These are phyloP conservation scores for Linnemannia elongata DNA, from an alignment of 192 early-diverging fungal species.

Conservation along the genomic window DNA sequence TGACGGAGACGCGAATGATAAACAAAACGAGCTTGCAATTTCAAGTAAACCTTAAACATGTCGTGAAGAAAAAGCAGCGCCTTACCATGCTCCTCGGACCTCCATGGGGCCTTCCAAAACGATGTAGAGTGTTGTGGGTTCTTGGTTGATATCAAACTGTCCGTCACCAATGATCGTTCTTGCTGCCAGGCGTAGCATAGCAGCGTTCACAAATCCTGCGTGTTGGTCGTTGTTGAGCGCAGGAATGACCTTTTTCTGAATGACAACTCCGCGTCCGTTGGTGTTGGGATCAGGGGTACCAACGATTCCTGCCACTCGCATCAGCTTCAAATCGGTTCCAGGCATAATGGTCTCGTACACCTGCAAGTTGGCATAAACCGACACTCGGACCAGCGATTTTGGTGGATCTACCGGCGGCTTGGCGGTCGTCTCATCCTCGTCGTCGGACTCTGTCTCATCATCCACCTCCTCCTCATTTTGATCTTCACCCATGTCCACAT, in stretches of 20 bases:
- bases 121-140: constrained; percentile 38
- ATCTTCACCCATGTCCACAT: constrained; percentile 33
- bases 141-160: constrained; percentile 60
- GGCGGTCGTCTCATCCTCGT: constrained; percentile 21
- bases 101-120: constrained; percentile 65
- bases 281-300: constrained; percentile 44
- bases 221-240: constrained; percentile 53
- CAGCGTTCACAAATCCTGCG: constrained; percentile 66
- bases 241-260: constrained; percentile 54
- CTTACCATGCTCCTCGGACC: constrained; percentile 67
- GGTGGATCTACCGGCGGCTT: constrained; percentile 24
- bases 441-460: constrained; percentile 52
- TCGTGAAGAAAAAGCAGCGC: neutral
- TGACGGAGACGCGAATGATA: neutral
- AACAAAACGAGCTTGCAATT: no score
- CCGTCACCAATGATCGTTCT: constrained; percentile 63
- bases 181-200: constrained; percentile 65
- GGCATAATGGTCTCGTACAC: constrained; percentile 56
- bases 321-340: constrained; percentile 47
- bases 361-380: constrained; percentile 47
- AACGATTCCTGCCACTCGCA: constrained; percentile 54
- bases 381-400: constrained; percentile 34
- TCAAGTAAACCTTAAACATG: neutral
- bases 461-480: constrained; percentile 21
- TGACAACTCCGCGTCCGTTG: constrained; percentile 39